Percentiles rank a stretch among this genome's conserved stretches.
Conservation (phyloP, 176 grass and related monocot genomes). For the Carex scoparia region DNA sequence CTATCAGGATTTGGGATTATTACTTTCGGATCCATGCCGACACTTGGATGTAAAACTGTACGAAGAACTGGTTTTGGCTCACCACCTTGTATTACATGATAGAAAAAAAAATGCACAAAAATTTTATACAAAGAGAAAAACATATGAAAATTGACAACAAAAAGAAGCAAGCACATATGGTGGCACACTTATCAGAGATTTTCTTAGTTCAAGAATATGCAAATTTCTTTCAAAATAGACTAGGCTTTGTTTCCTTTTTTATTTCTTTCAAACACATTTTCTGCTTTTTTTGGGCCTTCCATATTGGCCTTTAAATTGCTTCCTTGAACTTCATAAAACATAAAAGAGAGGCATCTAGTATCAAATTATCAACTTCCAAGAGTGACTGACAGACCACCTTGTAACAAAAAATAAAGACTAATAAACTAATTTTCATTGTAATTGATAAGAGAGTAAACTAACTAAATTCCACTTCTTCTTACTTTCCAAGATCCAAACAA, state of each 20-base stretch:
- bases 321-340: neutral
- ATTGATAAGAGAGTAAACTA: neutral
- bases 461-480: neutral
- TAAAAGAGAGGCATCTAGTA: neutral
- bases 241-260: neutral
- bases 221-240: neutral
- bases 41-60: constrained; percentile 65
- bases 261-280: neutral
- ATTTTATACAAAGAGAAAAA: neutral
- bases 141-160: neutral
- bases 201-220: neutral
- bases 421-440: neutral
- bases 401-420: neutral
- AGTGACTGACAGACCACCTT: too few relatives aligned
- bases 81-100: constrained; percentile 36
- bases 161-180: neutral
- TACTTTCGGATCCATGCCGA: constrained; percentile 57
- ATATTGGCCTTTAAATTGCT: neutral
- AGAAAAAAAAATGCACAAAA: neutral
- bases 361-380: too few relatives aligned
- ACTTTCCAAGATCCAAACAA: neutral
- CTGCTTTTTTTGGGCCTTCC: neutral
- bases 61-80: constrained; percentile 54
- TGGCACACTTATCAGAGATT: neutral
- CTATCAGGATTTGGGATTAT: constrained; percentile 63